Evolutionary conservation across 805 yeast species (phyloP), one percentile per base, ranked within the genome.

Genomic region (Barnettozyma siamensis): DNA sequence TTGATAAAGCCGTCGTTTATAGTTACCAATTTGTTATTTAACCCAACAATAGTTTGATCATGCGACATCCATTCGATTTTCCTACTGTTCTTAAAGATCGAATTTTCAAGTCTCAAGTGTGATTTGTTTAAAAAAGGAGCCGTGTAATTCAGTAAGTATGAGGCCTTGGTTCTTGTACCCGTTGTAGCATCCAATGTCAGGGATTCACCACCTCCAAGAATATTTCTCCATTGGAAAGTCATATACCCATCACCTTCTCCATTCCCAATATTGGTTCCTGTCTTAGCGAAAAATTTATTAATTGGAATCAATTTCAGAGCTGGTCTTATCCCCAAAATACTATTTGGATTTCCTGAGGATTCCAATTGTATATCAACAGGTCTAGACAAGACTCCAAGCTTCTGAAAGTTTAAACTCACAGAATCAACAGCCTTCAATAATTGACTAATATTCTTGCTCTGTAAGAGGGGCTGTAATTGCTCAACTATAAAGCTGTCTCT

Each of bases 171-270:
- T 39, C 80, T 67, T 6, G 83, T 78, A 17, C 84, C 84, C 20
- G 73, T 63, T 6, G 79, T 78, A 42, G 76, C 70, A 45, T 79
- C 79, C 13, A 79, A 45, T 13, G 73, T 64, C 13, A 83, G 51
- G 7, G 64, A 64, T 55, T 83, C 89, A 13, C 84, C 88, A n/a
- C 81, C 82, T 5, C 85, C 88, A 48, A 81, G 72, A 8, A 75
- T 64, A 54, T 82, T 82, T 33, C 71, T 60, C 44, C 70, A 66
- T 59, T 79, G 88, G 42, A 89, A 76, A 26, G 86, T 81, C 35
- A 88, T 71, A 56, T 89, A 88, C 1, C 97, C 98, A 57, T 86
- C 93, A 24, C 97, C 99, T 66, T 93, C 98, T 26, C 95, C 95
- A 57, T 93, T 91, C 2, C 98, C 98, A 7, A 93, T 76, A 60